phyloP scores from a whole-genome alignment of 2,329 filamentous ascomycete genomes.

The Lecanicillium sp. region DNA sequence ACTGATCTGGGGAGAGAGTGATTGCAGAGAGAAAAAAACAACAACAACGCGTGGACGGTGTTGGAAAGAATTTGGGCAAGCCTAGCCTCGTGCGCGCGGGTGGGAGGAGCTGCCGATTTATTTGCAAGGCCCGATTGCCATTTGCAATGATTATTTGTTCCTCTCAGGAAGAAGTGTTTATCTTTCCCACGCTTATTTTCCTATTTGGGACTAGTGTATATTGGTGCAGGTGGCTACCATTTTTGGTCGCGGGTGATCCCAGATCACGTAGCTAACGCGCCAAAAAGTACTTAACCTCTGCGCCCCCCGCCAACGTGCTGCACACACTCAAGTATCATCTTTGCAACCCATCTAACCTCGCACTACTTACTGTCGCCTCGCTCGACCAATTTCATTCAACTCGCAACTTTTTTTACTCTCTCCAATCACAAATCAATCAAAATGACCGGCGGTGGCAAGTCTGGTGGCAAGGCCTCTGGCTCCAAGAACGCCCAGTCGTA shows the following conservation, averaged over 20 bases:
- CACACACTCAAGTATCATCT: constrained; percentile 33
- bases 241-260: constrained; percentile 40
- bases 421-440: constrained; percentile 49
- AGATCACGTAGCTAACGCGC: constrained; percentile 38
- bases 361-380: constrained; percentile 15
- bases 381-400: constrained; percentile 15
- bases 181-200: constrained; percentile 26
- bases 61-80: not conserved
- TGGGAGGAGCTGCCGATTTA: constrained; percentile 6
- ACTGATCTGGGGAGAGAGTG: no score
- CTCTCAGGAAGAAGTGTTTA: constrained; percentile 19
- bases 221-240: constrained; percentile 21
- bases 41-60: no score
- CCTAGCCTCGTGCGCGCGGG: not conserved
- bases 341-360: constrained; percentile 27
- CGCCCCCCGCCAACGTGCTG: constrained; percentile 38
- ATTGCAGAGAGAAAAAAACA: no score
- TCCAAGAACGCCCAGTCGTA: constrained; percentile 99
- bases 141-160: constrained; percentile 15
- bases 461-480: constrained; percentile 98
- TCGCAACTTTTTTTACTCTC: constrained; percentile 23
- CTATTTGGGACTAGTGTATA: constrained; percentile 27
- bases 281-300: constrained; percentile 53
- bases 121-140: constrained; percentile 2
- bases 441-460: constrained; percentile 99